Evolutionary conservation across 495 filamentous ascomycete species (phyloP).

Genomic region (Acidomyces sp.): DNA sequence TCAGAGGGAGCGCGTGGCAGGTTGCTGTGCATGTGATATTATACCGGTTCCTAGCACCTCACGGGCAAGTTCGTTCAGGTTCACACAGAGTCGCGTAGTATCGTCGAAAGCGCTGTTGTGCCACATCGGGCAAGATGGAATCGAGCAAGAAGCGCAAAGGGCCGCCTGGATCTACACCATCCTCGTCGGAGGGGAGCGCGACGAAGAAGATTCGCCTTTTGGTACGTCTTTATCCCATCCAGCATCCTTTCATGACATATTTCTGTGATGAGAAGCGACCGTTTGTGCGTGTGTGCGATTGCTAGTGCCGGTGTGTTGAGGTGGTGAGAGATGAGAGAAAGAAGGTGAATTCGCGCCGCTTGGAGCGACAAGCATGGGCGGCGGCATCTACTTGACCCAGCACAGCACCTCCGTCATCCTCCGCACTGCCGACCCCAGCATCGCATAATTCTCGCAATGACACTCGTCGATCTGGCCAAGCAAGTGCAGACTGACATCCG

Average conservation of each 20-base stretch:
- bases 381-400: slow-evolving; percentile 7
- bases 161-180: slow-evolving; percentile 8
- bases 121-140: too few relatives aligned
- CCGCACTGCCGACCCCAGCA: slow-evolving; percentile 1
- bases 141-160: slow-evolving; percentile 24
- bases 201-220: slow-evolving; percentile 48
- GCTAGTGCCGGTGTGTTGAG: slow-evolving; percentile 8
- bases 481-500: slow-evolving; percentile 4
- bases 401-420: slow-evolving; percentile 10
- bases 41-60: too few relatives aligned
- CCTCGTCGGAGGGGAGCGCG: slow-evolving; percentile 41
- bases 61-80: too few relatives aligned
- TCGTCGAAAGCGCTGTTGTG: too few relatives aligned
- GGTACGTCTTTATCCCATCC: slow-evolving; percentile 33
- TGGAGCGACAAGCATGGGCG: slow-evolving; percentile 9
- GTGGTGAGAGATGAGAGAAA: slow-evolving; percentile 14
- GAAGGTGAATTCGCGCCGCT: slow-evolving; percentile 8
- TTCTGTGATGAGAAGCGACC: not conserved
- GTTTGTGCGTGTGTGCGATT: not conserved
- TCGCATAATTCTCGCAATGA: not conserved
- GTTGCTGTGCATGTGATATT: too few relatives aligned
- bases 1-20: too few relatives aligned
- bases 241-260: not conserved
- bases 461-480: not conserved
- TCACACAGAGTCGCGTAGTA: too few relatives aligned